phyloP scores from a whole-genome alignment of 2,329 filamentous ascomycete species.

The Botrytis deweyae region DNA sequence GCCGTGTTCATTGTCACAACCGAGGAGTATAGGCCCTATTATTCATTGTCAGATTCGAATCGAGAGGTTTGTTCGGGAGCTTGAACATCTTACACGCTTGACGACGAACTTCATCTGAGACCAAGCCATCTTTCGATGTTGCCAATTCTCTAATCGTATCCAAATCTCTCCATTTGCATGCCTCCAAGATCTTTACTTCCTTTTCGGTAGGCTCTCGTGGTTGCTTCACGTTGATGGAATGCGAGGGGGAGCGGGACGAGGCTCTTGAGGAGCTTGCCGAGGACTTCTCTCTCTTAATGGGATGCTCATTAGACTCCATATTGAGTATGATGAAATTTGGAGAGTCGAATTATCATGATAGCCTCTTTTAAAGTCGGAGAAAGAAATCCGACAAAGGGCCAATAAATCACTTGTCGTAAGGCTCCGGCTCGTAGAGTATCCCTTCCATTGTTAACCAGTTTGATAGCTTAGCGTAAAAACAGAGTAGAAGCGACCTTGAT shows the following conservation, averaged over 20 bases:
- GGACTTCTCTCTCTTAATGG: conserved; percentile 26
- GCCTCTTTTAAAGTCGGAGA: conserved; percentile 11
- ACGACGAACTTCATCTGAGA: conserved; percentile 66
- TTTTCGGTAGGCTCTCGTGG: conserved; percentile 37
- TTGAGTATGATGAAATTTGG: conserved; percentile 34
- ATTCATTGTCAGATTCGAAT: conserved; percentile 26
- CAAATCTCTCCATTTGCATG: conserved; percentile 60
- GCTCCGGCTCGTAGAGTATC: neutral
- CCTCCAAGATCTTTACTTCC: conserved; percentile 52
- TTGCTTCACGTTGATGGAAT: neutral
- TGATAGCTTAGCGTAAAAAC: conserved; percentile 12
- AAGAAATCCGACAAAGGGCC: neutral
- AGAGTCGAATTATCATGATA: conserved; percentile 30
- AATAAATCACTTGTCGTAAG: neutral
- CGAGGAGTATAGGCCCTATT: conserved; percentile 64
- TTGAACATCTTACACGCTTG: conserved; percentile 67
- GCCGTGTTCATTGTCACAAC: conserved; percentile 35
- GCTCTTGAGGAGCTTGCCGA: conserved; percentile 18
- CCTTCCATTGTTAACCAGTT: conserved; percentile 7
- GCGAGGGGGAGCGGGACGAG: conserved; percentile 20
- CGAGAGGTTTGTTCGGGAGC: neutral
- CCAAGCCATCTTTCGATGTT: conserved; percentile 63
- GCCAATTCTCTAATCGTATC: conserved; percentile 57
- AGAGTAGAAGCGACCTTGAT: conserved; percentile 14
- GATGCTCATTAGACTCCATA: conserved; percentile 36